Evolutionary conservation across 768 basidiomycete species (phyloP), one percentile per base, ranked within the genome.

Genomic region (Leccinum subgranulosum): DNA sequence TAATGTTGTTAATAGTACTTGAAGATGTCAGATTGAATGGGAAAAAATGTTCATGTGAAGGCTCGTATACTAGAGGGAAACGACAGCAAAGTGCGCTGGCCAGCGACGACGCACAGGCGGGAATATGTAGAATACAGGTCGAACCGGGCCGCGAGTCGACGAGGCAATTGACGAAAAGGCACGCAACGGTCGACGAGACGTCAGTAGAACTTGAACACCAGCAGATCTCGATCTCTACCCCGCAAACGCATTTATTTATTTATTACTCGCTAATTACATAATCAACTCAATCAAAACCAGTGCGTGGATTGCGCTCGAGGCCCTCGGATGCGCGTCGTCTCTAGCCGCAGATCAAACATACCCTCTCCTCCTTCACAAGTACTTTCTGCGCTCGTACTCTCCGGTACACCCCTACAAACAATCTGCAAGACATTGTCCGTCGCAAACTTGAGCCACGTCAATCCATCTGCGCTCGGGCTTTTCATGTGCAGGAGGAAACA

Each of bases 391-490:
- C 21, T 34, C 27, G 8, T 34, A 33, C 25, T 41, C 29, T 48
- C 48, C n/a, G 64, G 56, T 14, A 14, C 10, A 3, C 52, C 61
- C 11, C 2, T 57, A 12, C 61, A 68, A n/a, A 23, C 3, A 12
- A 68, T 57, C 17, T 49, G 56, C 36, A 69, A 50, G n/a, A 65
- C 28, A 47, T 68, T 69, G 29, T 68, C 65, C 14, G 67, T 63
- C 33, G 60, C 47, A 46, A 68, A 55, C 58, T 68, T 68, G 47
- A 67, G 58, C 68, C 68, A 69, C 19, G 59, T 57, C 19, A 55
- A 17, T 45, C 53, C 58, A 14, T 53, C 59, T 23, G 23, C 39
- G 19, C 29, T 43, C 9, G 17, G 48, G 11, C 25, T 12, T 21
- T 60, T 19, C 59, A 54, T 55, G 15, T 65, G 56, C 1, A 69